Base-by-base conservation (phyloP, 2,329 filamentous ascomycete species). In the Ceratocystis colombiana region DNA sequence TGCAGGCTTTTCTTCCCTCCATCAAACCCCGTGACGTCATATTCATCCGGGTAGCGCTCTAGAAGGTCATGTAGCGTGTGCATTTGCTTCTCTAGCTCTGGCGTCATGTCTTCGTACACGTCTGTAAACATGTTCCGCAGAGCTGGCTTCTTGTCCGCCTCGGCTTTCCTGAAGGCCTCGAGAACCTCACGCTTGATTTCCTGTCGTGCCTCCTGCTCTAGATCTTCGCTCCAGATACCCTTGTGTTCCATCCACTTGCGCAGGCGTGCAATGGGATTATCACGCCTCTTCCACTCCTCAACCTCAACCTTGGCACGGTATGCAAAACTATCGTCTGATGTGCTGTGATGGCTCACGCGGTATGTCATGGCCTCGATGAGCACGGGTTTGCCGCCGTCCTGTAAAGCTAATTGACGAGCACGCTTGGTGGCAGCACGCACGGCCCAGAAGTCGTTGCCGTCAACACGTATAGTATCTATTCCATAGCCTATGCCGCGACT, bases 351-450 rank as follows among this genome's bases (percentile, higher is more conserved):
- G 5, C 89, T 93, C 55, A 97, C 92, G n/a, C 94, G 90, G 77
- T 99, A 99, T 28, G 89, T 93, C 89, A 99, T 96, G 66, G 91
- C 91, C 77, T 99, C 94, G 50, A 99, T 88, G 6, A 99, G 79
- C 0, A 99, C 83, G 0, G 90, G 91, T 69, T 83, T 85, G 3
- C 90, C 89, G n/a, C 89, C 90, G 55, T 89, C 85, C 66, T 88
- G 79, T 2, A 97, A 80, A 0, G 93, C 92, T 72, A 93, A 84
- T 62, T 84, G 81, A 1, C 92, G 83, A 0, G 94, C 94, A 73
- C 84, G 83, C 72, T 84, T 84, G 28, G 89, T 94, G 0, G 85
- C 90, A 75, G 91, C 88, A 50, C 89, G 82, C 0, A 96, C 90
- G 0, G 92, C 91, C 77, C 92, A 92, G 70, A 96, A 88, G 71